Percentiles rank a stretch among this genome's conserved stretches.
These are phyloP conservation scores for Lactarius pseudohatsudake DNA, from an alignment of 768 basidiomycete species.

Conservation along the genomic window DNA sequence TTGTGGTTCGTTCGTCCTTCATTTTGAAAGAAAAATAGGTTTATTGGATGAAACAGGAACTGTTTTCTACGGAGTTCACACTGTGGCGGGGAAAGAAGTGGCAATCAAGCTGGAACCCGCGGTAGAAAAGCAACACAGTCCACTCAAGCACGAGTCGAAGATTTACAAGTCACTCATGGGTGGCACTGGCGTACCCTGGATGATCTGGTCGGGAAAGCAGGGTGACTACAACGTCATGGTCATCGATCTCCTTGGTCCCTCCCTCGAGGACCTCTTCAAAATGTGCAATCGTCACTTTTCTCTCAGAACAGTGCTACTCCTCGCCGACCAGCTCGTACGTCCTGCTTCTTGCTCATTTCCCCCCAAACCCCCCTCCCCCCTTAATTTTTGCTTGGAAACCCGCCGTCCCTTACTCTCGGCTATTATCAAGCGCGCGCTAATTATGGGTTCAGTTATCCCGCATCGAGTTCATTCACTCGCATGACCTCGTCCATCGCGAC, in stretches of 20 bases:
- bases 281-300: slow-evolving; percentile 90
- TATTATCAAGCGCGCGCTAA: slow-evolving; percentile 18
- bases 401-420: background rate
- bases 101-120: slow-evolving; percentile 82
- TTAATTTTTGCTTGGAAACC: slow-evolving; percentile 16
- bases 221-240: slow-evolving; percentile 98
- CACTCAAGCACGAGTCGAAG: slow-evolving; percentile 84
- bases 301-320: slow-evolving; percentile 89
- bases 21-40: background rate
- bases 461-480: slow-evolving; percentile 94
- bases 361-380: background rate
- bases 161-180: slow-evolving; percentile 92
- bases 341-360: background rate
- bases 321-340: slow-evolving; percentile 92
- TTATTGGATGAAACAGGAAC: slow-evolving; percentile 48
- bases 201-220: slow-evolving; percentile 88
- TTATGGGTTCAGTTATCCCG: slow-evolving; percentile 69
- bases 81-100: slow-evolving; percentile 78
- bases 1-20: slow-evolving; percentile 51
- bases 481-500: slow-evolving; percentile 93
- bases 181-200: slow-evolving; percentile 86
- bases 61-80: slow-evolving; percentile 77
- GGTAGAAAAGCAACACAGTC: slow-evolving; percentile 49
- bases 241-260: slow-evolving; percentile 93
- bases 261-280: slow-evolving; percentile 83